Conservation (phyloP, 805 yeast species). For the Saccharomycopsis fibuligera region DNA sequence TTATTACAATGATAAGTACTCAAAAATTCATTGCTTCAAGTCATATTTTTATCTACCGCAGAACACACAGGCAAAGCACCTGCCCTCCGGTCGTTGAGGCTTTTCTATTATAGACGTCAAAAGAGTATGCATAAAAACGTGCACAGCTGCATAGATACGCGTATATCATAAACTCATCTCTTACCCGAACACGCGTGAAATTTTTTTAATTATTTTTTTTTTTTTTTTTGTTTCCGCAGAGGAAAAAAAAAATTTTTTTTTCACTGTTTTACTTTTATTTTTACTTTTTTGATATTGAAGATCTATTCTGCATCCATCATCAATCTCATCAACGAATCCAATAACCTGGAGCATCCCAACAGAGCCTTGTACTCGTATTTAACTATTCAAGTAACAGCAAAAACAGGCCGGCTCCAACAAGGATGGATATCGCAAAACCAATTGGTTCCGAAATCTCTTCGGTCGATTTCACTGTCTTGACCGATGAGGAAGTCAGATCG, state of each 20-base stretch:
- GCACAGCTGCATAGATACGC: not conserved
- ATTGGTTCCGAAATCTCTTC: constrained; percentile 90
- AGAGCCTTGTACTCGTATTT: too few relatives aligned
- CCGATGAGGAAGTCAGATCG: constrained; percentile 74
- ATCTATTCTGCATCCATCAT: not conserved
- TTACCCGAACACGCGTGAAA: not conserved
- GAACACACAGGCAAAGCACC: too few relatives aligned
- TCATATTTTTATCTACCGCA: too few relatives aligned
- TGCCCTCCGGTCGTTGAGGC: too few relatives aligned
- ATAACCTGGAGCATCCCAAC: too few relatives aligned
- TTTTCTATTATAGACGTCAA: not conserved
- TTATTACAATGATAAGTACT: too few relatives aligned
- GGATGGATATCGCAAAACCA: constrained; percentile 94
- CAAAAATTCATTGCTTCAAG: too few relatives aligned
- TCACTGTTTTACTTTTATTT: not conserved
- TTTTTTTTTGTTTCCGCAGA: not conserved
- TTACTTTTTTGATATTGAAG: not conserved
- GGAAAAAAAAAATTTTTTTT: too few relatives aligned
- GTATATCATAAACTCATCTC: not conserved
- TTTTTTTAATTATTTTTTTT: too few relatives aligned
- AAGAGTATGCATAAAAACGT: not conserved
- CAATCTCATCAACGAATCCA: too few relatives aligned
- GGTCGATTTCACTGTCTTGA: constrained; percentile 85
- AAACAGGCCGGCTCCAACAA: not conserved
- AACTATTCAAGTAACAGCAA: not conserved